Percentiles rank a stretch among this genome's conserved stretches.
phyloP scores from a whole-genome alignment of 2,329 filamentous ascomycete species.

The Beauveria pseudobassiana region DNA sequence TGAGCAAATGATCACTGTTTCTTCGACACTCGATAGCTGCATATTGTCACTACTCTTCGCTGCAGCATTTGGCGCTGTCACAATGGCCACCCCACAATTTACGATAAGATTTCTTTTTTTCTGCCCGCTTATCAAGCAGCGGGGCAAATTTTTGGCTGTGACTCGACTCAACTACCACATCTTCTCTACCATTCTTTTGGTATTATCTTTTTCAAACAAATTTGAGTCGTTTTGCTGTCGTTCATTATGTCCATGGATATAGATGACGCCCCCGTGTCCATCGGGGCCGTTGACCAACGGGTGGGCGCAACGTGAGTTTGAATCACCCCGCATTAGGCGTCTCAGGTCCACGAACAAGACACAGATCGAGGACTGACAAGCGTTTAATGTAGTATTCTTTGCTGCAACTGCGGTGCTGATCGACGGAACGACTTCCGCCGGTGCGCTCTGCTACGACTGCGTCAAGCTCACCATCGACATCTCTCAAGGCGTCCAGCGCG shows the following conservation, averaged over 20 bases:
- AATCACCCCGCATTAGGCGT: slow-evolving; percentile 7
- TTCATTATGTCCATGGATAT: slow-evolving; percentile 36
- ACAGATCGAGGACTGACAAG: background rate
- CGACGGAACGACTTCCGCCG: slow-evolving; percentile 78
- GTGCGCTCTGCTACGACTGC: slow-evolving; percentile 92
- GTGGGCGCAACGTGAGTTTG: slow-evolving; percentile 33
- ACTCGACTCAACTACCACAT: slow-evolving; percentile 12
- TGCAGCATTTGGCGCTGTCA: background rate
- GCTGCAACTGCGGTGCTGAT: slow-evolving; percentile 98
- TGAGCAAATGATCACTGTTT: slow-evolving; percentile 1
- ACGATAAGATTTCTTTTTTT: slow-evolving; percentile 21
- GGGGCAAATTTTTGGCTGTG: slow-evolving; percentile 24
- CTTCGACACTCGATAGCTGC: slow-evolving; percentile 1
- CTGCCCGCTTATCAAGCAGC: slow-evolving; percentile 30
- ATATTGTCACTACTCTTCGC: background rate
- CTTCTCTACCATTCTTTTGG: background rate
- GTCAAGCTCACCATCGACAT: slow-evolving; percentile 93
- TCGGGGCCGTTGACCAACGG: slow-evolving; percentile 26
- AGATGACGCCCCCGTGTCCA: slow-evolving; percentile 34
- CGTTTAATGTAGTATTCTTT: slow-evolving; percentile 64
- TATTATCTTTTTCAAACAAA: background rate
- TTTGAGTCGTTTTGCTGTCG: slow-evolving; percentile 11
- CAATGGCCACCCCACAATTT: slow-evolving; percentile 7
- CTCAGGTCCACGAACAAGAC: background rate
- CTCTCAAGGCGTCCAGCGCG: slow-evolving; percentile 81